Evolutionary conservation across 2,329 filamentous ascomycete species (phyloP).

Genomic region (Metarhizium album): DNA sequence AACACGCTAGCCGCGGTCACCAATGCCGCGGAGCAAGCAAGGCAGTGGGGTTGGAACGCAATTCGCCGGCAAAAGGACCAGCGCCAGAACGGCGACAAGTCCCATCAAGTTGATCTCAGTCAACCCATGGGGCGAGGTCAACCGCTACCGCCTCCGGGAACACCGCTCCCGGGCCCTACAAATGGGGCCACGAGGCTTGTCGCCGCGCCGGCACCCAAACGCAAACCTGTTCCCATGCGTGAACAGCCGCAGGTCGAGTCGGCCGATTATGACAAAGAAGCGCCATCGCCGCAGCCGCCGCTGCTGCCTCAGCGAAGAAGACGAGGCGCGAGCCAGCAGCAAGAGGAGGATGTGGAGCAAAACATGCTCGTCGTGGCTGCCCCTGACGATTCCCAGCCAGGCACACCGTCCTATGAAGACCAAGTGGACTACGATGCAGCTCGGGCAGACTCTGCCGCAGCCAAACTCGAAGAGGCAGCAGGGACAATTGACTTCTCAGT

Average conservation of each 20-base stretch:
- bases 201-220: slow-evolving; percentile 46
- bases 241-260: slow-evolving; percentile 11
- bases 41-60: slow-evolving; percentile 49
- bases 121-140: slow-evolving; percentile 76
- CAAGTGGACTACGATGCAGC: slow-evolving; percentile 9
- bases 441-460: slow-evolving; percentile 8
- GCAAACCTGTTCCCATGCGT: slow-evolving; percentile 46
- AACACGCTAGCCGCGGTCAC: slow-evolving; percentile 43
- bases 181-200: slow-evolving; percentile 49
- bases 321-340: slow-evolving; percentile 23
- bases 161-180: slow-evolving; percentile 58
- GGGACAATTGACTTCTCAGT: slow-evolving; percentile 1
- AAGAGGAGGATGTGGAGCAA: slow-evolving; percentile 31
- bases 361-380: slow-evolving; percentile 54
- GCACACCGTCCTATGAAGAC: slow-evolving; percentile 35
- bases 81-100: slow-evolving; percentile 22
- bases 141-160: slow-evolving; percentile 71
- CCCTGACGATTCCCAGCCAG: slow-evolving; percentile 50
- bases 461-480: not conserved
- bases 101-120: slow-evolving; percentile 31
- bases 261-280: slow-evolving; percentile 19
- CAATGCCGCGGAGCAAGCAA: slow-evolving; percentile 43
- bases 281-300: slow-evolving; percentile 21
- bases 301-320: slow-evolving; percentile 37
- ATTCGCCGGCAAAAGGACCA: slow-evolving; percentile 39